These are phyloP conservation scores for Populus hybrid DNA, from an alignment of 441 rosid genomes.

Conservation along the genomic window DNA sequence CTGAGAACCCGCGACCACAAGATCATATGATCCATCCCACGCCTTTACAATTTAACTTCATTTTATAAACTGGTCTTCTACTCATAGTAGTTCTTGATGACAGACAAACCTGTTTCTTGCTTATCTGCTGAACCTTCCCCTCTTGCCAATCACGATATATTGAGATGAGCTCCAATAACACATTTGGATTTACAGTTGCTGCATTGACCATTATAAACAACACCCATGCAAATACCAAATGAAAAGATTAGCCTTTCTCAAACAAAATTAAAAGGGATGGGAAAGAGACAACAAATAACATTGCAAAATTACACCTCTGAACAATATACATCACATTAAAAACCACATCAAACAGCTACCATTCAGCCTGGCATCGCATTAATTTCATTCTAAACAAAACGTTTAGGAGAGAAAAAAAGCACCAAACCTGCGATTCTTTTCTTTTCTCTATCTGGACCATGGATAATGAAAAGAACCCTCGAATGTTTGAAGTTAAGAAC, in stretches of 20 bases:
- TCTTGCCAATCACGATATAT: conserved; percentile 84
- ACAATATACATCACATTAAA: neutral
- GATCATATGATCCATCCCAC: neutral
- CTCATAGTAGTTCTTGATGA: neutral
- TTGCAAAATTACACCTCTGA: neutral
- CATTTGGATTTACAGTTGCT: conserved; percentile 79
- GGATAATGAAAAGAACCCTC: neutral
- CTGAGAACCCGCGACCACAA: too few relatives aligned
- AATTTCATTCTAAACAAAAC: neutral
- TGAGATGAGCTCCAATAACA: conserved; percentile 81
- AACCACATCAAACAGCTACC: neutral
- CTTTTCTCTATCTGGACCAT: neutral
- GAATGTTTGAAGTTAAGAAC: neutral
- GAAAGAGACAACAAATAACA: neutral
- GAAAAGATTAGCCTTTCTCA: neutral
- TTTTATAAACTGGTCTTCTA: conserved; percentile 1
- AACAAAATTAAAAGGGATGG: neutral
- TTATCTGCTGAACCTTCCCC: conserved; percentile 52
- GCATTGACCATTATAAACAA: conserved; percentile 17
- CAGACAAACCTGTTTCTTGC: conserved; percentile 68
- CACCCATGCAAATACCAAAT: neutral
- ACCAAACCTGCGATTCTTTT: neutral
- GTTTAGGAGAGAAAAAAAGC: too few relatives aligned
- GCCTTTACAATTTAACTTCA: conserved; percentile 2
- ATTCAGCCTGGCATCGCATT: neutral